Evolutionary conservation across 164 flowering plant species (phyloP).

Genomic region (Brasenia schreberi): DNA sequence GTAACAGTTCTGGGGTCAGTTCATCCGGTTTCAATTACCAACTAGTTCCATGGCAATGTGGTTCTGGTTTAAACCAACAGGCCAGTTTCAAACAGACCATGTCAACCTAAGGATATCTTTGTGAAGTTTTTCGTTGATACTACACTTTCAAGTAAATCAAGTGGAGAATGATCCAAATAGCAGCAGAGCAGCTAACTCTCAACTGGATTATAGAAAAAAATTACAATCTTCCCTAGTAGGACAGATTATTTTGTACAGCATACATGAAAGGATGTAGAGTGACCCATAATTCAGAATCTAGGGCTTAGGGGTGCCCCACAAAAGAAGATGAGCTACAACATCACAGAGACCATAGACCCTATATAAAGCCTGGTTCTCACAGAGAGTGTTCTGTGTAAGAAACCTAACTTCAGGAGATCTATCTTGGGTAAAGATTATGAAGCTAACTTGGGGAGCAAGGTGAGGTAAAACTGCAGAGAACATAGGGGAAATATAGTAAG

Average conservation of each 20-base stretch:
- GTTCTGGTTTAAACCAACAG: no score
- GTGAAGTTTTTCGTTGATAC: no score
- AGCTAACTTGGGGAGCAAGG: not conserved
- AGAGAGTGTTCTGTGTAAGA: not conserved
- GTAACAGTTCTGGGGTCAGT: no score
- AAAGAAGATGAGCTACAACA: not conserved
- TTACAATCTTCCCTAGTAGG: not conserved
- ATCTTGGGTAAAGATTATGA: not conserved
- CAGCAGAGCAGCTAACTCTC: not conserved
- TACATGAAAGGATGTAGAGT: not conserved
- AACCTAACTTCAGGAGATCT: no score
- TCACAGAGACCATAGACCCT: not conserved
- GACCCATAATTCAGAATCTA: not conserved
- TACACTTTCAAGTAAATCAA: no score
- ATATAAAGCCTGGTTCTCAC: not conserved
- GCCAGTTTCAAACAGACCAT: no score
- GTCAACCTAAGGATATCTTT: no score
- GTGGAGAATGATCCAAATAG: no score
- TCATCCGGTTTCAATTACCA: no score
- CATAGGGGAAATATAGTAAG: not conserved
- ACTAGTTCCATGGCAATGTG: no score
- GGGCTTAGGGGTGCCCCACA: not conserved
- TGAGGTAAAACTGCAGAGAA: not conserved
- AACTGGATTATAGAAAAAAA: not conserved
- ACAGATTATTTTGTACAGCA: no score